phyloP scores from a whole-genome alignment of 208 protist species.

The Leishmania guyanensis region DNA sequence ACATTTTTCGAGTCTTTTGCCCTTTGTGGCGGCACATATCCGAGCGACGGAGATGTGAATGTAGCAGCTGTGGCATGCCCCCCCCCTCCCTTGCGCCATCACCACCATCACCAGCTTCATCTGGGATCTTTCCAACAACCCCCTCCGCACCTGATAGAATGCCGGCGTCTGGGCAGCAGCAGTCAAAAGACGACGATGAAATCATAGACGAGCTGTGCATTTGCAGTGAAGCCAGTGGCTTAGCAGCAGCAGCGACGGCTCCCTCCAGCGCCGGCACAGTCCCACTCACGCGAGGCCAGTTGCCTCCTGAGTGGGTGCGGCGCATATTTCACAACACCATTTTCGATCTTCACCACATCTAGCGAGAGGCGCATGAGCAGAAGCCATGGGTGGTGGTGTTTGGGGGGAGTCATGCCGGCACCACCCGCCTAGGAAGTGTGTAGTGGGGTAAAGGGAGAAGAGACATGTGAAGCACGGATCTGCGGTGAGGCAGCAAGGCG shows the following conservation, averaged over 20 bases:
- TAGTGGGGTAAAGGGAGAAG: not conserved
- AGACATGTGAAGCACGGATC: not conserved
- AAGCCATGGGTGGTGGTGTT: conserved; percentile 50
- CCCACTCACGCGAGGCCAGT: not conserved
- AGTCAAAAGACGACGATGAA: not conserved
- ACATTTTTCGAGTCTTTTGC: conserved; percentile 36
- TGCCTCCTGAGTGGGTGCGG: conserved; percentile 71
- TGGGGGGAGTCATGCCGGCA: conserved; percentile 38
- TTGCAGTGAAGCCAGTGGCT: not conserved
- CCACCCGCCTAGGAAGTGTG: not conserved
- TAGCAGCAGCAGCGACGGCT: not conserved
- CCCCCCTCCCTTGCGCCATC: not conserved
- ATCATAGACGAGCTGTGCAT: not conserved
- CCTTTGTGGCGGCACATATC: conserved; percentile 10
- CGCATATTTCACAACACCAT: conserved; percentile 42
- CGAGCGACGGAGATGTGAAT: not conserved
- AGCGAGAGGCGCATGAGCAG: conserved; percentile 65
- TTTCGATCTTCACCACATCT: conserved; percentile 69
- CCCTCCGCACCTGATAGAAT: not conserved
- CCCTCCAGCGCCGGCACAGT: not conserved
- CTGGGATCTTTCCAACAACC: not conserved
- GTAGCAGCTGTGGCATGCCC: not conserved
- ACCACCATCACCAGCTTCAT: not conserved
- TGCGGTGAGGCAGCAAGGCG: conserved; percentile 5
- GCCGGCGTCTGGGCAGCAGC: not conserved